phyloP scores from a whole-genome alignment of 495 filamentous ascomycete genomes.

The Aspergillus sparsus region DNA sequence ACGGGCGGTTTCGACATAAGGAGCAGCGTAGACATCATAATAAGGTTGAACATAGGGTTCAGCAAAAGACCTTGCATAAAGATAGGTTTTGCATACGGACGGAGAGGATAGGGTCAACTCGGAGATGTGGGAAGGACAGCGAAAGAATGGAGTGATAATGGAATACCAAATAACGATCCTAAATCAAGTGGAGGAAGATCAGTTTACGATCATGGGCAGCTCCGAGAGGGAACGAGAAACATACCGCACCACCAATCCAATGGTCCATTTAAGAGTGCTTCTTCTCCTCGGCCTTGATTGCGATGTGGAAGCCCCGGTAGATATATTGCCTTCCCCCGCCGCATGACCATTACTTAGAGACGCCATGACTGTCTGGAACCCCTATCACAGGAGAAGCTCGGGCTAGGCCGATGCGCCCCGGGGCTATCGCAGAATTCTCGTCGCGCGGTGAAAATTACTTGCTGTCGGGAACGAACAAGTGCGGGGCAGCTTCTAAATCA shows the following conservation, averaged over 20 bases:
- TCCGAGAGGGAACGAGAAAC: conserved; percentile 5
- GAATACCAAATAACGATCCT: conserved; percentile 86
- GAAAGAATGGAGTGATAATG: conserved; percentile 74
- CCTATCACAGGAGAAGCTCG: conserved; percentile 8
- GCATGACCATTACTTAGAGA: conserved; percentile 34
- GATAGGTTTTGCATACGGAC: conserved; percentile 79
- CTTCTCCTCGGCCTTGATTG: conserved; percentile 29
- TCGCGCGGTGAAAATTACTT: conserved; percentile 3
- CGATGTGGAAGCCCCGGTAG: conserved; percentile 14
- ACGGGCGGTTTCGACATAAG: conserved; percentile 72
- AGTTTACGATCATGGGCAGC: conserved; percentile 1
- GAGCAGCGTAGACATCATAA: conserved; percentile 79
- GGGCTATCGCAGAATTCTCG: conserved; percentile 6
- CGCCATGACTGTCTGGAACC: conserved; percentile 24
- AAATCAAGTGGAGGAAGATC: conserved; percentile 10
- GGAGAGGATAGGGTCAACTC: conserved; percentile 71
- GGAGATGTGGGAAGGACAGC: conserved; percentile 72
- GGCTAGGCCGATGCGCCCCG: conserved; percentile 14
- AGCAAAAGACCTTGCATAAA: conserved; percentile 66
- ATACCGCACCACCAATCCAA: conserved; percentile 66
- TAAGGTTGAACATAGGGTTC: conserved; percentile 81
- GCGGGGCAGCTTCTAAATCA: not conserved
- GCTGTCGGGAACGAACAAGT: conserved; percentile 4
- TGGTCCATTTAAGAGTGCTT: conserved; percentile 48
- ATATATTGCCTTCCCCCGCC: conserved; percentile 25